Percentiles rank a stretch among this genome's conserved stretches.
Evolutionary conservation across 2,329 filamentous ascomycete genomes (phyloP).

Genomic region (Diaporthe amygdali): DNA sequence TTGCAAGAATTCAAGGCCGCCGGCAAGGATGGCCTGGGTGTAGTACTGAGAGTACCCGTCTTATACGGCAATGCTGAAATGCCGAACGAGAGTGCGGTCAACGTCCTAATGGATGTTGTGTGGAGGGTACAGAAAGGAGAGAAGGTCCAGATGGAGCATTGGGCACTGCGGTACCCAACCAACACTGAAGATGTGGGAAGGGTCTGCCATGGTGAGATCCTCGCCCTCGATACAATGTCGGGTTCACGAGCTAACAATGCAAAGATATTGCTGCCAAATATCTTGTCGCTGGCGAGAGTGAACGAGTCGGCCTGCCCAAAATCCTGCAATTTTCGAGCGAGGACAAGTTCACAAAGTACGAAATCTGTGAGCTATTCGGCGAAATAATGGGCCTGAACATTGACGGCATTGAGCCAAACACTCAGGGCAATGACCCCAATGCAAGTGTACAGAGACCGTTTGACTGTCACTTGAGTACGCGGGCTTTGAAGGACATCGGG

Average conservation of each 20-base stretch:
- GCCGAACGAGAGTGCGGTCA: slow-evolving; percentile 80
- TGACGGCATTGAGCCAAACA: slow-evolving; percentile 71
- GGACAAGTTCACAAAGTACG: slow-evolving; percentile 86
- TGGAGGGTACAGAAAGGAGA: slow-evolving; percentile 73
- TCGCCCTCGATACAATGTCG: background rate
- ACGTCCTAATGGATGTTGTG: slow-evolving; percentile 77
- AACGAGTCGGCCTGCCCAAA: slow-evolving; percentile 62
- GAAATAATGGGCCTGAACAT: slow-evolving; percentile 79
- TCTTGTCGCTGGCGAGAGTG: slow-evolving; percentile 45
- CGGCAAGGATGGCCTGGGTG: slow-evolving; percentile 58
- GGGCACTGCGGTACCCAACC: slow-evolving; percentile 83
- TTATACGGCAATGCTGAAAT: slow-evolving; percentile 79
- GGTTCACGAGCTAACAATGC: slow-evolving; percentile 13
- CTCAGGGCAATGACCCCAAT: slow-evolving; percentile 73
- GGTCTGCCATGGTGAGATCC: slow-evolving; percentile 69
- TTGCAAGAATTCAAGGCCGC: slow-evolving; percentile 62
- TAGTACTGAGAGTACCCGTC: slow-evolving; percentile 82
- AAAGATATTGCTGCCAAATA: slow-evolving; percentile 76
- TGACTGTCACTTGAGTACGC: slow-evolving; percentile 86
- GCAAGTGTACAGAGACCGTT: slow-evolving; percentile 80
- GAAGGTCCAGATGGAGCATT: slow-evolving; percentile 82
- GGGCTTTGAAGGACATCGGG: slow-evolving; percentile 72
- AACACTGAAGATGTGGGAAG: slow-evolving; percentile 87
- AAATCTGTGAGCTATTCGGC: slow-evolving; percentile 80
- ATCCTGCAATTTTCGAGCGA: slow-evolving; percentile 88